Percentiles rank a stretch among this genome's conserved stretches.
Evolutionary conservation across 2,329 filamentous ascomycete species (phyloP).

Genomic region (Beauveria varroae): DNA sequence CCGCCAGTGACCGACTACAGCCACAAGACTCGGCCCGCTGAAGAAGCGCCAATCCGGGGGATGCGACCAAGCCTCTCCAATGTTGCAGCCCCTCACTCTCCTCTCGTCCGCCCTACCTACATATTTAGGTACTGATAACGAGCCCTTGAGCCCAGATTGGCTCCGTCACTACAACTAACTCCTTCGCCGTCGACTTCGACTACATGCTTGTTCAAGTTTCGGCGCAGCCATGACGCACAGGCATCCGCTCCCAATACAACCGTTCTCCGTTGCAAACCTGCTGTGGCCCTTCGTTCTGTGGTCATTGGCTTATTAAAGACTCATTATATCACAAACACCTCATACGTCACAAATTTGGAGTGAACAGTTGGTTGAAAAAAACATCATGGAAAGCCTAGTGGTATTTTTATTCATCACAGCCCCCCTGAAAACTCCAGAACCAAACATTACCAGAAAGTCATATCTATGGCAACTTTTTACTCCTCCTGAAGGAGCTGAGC

Average conservation of each 20-base stretch:
- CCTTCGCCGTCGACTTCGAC: background rate
- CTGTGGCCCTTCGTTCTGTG: too few relatives aligned
- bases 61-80: background rate
- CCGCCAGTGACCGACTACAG: background rate
- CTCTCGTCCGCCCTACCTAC: background rate
- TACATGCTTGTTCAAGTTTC: background rate
- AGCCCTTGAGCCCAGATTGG: background rate
- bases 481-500: conserved; percentile 60
- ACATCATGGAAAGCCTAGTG: conserved; percentile 12
- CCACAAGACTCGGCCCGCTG: background rate
- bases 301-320: background rate
- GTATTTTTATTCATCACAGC: conserved; percentile 28
- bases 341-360: background rate
- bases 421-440: conserved; percentile 32
- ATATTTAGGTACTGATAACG: background rate
- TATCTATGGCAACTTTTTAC: conserved; percentile 23
- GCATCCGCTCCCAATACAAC: background rate
- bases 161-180: background rate
- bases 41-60: background rate
- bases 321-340: background rate
- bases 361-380: background rate
- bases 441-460: conserved; percentile 23
- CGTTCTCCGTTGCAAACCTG: too few relatives aligned
- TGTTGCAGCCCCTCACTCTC: background rate
- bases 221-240: background rate